Conservation (phyloP, 257 asterid species). For the Salvia miltiorrhiza region DNA sequence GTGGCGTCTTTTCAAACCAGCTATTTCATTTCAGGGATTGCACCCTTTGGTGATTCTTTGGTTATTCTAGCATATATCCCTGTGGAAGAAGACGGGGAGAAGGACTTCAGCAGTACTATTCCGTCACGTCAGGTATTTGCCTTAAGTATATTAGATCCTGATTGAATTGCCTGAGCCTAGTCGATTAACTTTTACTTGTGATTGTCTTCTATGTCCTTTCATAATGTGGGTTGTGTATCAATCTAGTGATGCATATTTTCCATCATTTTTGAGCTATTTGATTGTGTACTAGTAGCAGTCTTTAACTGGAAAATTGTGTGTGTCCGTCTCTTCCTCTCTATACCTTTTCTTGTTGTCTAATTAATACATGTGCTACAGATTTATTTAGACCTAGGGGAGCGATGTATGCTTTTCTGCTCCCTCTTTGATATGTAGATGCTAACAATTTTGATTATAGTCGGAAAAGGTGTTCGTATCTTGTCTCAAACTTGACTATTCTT, state of each 20-base stretch:
- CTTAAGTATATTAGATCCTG: conserved; percentile 3
- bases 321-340: not conserved
- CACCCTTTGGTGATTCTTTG: conserved; percentile 97
- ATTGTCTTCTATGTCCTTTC: not conserved
- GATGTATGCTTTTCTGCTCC: conserved; percentile 3
- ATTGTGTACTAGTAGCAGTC: not conserved
- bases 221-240: not conserved
- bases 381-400: not conserved
- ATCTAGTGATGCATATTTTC: not conserved
- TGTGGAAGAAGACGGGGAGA: conserved; percentile 81
- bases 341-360: not conserved
- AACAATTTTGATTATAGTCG: not conserved
- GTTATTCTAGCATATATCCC: conserved; percentile 90
- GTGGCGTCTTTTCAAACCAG: conserved; percentile 95
- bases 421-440: not conserved
- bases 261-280: conserved; percentile 8
- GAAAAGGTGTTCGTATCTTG: conserved; percentile 4
- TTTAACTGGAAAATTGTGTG: conserved; percentile 1
- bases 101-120: conserved; percentile 65
- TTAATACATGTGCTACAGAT: conserved; percentile 1
- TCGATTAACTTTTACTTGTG: not conserved
- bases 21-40: conserved; percentile 94
- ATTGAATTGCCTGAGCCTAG: not conserved
- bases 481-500: not conserved
- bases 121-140: conserved; percentile 88